Evolutionary conservation across 495 filamentous ascomycete species (phyloP), one percentile per base, ranked within the genome.

Genomic region (Cercophora newfieldiana): DNA sequence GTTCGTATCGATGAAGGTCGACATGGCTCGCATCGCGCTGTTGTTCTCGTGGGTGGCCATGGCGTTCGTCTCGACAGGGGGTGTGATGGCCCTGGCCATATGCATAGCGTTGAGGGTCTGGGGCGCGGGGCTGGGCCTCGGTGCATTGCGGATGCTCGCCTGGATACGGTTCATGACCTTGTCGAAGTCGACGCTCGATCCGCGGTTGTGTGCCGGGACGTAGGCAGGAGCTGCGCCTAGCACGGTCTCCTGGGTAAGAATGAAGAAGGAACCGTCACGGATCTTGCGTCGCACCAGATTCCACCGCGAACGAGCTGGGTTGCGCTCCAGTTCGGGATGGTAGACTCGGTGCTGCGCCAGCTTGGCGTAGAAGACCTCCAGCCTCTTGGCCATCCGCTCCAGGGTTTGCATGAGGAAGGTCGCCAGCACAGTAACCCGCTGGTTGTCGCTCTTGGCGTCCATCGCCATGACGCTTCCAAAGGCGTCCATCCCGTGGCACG

Each of bases 401-500:
- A 83, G 81, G 14, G 82, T 75, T 56, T 81, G 79, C 29, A 83
- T 74, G 2, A 85, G 74, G 65, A 82, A 83, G 0, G 76, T 72
- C 1, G 78, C 72, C 4, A 83, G 71, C 7, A 81, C 79, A 8
- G 70, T 70, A n/a, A 79, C 62, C n/a, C 72, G 70, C 56, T 76
- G 69, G 51, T 58, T 61, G 44, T 77, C 72, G 44, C 44, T 25
- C 14, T 61, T 64, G 1, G 48, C 33, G 49, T 71, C 68, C 62
- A 75, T 66, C 48, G 65, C 69, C 62, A 76, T 75, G 51, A 81
- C 70, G 56, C 75, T 74, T 22, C 79, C 82, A 22, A 83, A 84
- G 1, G 81, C 81, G 64, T 83, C 81, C 80, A 84, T 83, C 57
- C 82, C 81, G 25, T 72, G 73, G 56, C 79, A 82, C 1, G 79